Evolutionary conservation across 2,329 filamentous ascomycete genomes (phyloP).

Genomic region (Simplicillium sp.): DNA sequence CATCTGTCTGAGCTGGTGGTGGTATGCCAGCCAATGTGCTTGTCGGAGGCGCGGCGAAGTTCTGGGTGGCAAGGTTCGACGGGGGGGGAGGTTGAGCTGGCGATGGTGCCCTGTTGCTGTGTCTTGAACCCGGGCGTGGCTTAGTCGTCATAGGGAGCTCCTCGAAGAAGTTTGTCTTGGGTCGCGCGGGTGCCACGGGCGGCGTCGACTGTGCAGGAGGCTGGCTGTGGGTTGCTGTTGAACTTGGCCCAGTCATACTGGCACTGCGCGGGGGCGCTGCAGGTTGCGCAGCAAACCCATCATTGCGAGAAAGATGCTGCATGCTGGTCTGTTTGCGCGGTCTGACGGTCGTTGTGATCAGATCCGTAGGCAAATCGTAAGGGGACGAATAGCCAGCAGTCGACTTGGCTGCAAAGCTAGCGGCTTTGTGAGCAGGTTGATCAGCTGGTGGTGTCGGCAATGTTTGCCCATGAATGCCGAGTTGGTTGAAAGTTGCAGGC

Average conservation of each 20-base stretch:
- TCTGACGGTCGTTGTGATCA: constrained; percentile 45
- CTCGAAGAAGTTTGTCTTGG: constrained; percentile 61
- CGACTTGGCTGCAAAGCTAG: constrained; percentile 84
- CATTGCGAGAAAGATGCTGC: constrained; percentile 40
- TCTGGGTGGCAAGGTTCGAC: constrained; percentile 2
- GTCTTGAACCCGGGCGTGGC: constrained; percentile 51
- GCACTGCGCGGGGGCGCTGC: constrained; percentile 51
- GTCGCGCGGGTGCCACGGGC: constrained; percentile 18
- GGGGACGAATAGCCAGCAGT: constrained; percentile 91
- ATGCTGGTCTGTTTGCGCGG: constrained; percentile 56
- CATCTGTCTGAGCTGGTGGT: constrained; percentile 8
- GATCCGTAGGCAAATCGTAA: constrained; percentile 88
- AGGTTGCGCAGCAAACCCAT: constrained; percentile 28
- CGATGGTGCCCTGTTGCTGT: constrained; percentile 33
- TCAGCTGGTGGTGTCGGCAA: constrained; percentile 23
- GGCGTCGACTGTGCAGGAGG: constrained; percentile 20
- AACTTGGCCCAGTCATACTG: constrained; percentile 38
- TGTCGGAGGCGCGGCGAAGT: background rate
- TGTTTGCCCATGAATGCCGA: constrained; percentile 18
- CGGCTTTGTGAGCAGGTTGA: constrained; percentile 34
- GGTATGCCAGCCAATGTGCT: background rate
- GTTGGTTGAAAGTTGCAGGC: constrained; percentile 13
- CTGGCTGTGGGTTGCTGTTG: constrained; percentile 15
- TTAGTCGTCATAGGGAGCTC: constrained; percentile 58
- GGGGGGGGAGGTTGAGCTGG: constrained; percentile 22